These are phyloP conservation scores for Dalbergia oliveri DNA, from an alignment of 306 rosid genomes.

Conservation along the genomic window DNA sequence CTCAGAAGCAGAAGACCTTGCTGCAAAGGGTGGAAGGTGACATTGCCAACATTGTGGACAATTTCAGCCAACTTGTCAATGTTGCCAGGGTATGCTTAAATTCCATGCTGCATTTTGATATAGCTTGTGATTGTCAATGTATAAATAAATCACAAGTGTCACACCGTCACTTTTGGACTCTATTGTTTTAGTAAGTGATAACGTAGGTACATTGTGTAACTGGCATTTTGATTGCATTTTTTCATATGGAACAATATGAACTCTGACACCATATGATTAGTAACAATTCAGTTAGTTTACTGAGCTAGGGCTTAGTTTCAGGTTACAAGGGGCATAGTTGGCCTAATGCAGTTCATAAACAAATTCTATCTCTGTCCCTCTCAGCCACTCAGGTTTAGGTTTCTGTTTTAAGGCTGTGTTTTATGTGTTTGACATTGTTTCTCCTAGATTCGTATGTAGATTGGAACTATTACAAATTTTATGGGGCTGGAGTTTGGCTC, in stretches of 20 bases:
- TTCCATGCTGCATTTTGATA: constrained; percentile 13
- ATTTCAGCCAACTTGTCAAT: constrained; percentile 87
- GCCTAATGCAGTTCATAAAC: not conserved
- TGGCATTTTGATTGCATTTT: not conserved
- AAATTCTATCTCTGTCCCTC: not conserved
- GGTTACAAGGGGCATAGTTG: not conserved
- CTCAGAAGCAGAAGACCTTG: constrained; percentile 89
- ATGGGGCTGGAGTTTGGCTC: constrained; percentile 94
- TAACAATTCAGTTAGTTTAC: not conserved
- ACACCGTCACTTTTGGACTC: not conserved
- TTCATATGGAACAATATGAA: not conserved
- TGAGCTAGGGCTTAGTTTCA: not conserved
- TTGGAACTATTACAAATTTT: not conserved
- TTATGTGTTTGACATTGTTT: not conserved
- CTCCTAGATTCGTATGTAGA: not conserved
- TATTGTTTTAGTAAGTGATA: not conserved
- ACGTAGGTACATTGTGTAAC: not conserved
- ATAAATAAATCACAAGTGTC: not conserved
- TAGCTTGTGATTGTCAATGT: not conserved
- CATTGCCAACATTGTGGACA: constrained; percentile 78
- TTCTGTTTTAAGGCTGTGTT: not conserved
- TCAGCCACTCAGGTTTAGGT: not conserved
- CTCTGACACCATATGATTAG: not conserved
- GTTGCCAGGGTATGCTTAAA: constrained; percentile 71
- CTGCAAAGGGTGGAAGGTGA: constrained; percentile 75